phyloP scores from a whole-genome alignment of 768 basidiomycete species.

The Leccinum pellstonianum region DNA sequence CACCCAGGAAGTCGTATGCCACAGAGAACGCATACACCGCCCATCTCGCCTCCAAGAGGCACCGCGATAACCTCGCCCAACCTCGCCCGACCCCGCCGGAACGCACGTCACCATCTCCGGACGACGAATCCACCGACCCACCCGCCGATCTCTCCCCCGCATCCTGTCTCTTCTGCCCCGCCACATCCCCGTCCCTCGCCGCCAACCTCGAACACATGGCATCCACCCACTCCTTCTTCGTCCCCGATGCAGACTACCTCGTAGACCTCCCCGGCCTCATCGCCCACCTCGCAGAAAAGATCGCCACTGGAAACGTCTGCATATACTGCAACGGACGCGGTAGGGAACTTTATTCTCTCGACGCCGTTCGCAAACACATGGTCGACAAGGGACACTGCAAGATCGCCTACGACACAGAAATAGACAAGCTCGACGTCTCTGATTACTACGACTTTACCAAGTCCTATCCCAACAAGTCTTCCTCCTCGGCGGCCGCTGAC shows the following conservation, averaged over 20 bases:
- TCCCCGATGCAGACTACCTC: conserved; percentile 92
- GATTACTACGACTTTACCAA: conserved; percentile 91
- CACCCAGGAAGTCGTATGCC: conserved; percentile 82
- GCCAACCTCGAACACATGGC: conserved; percentile 88
- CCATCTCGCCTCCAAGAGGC: conserved; percentile 86
- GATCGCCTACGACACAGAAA: conserved; percentile 81
- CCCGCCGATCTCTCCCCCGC: conserved; percentile 43
- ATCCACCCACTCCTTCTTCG: conserved; percentile 84
- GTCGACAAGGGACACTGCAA: conserved; percentile 95
- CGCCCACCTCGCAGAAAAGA: conserved; percentile 86
- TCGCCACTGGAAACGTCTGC: conserved; percentile 91
- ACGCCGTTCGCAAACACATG: conserved; percentile 96
- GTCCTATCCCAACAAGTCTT: conserved; percentile 61
- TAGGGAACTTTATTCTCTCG: conserved; percentile 76
- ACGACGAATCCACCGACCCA: not conserved
- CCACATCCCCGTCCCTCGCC: conserved; percentile 48
- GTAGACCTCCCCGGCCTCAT: conserved; percentile 81
- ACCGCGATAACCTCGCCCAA: conserved; percentile 64
- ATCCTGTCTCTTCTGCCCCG: conserved; percentile 86
- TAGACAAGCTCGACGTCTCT: conserved; percentile 81
- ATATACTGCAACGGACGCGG: conserved; percentile 85
- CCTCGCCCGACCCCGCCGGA: conserved; percentile 12
- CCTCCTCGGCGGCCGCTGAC: conserved; percentile 27
- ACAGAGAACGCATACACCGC: conserved; percentile 87
- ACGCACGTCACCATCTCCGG: not conserved